phyloP scores from a whole-genome alignment of 495 filamentous ascomycete species.

The Halenospora varia region DNA sequence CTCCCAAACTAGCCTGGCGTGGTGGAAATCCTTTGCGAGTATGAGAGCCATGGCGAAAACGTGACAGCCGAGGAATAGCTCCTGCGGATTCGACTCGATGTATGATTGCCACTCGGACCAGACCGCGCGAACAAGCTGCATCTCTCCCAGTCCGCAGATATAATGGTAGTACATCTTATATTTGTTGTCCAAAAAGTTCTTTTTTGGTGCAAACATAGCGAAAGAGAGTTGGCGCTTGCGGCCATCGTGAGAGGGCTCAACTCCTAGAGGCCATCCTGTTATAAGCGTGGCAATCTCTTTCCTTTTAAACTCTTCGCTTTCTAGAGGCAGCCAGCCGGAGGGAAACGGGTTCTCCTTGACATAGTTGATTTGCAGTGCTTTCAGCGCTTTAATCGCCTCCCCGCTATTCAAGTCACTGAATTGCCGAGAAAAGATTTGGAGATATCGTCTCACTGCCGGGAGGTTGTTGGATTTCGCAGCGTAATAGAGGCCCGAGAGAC shows the following conservation, averaged over 20 bases:
- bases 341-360: background rate
- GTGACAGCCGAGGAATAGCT: background rate
- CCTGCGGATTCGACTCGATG: background rate
- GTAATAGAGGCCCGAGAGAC: slow-evolving; percentile 15
- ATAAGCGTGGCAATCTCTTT: background rate
- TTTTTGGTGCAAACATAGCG: background rate
- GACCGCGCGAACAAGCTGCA: slow-evolving; percentile 1
- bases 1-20: background rate
- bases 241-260: background rate
- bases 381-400: background rate
- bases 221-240: background rate
- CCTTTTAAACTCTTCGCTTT: background rate
- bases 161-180: background rate
- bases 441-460: slow-evolving; percentile 6
- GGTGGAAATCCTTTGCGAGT: background rate
- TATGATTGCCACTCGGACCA: slow-evolving; percentile 1
- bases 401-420: background rate
- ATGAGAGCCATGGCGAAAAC: slow-evolving; percentile 12
- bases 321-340: background rate
- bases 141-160: slow-evolving; percentile 7
- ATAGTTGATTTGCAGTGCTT: background rate
- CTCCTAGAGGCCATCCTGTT: slow-evolving; percentile 6
- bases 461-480: slow-evolving; percentile 1
- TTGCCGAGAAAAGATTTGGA: background rate
- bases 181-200: background rate